Evolutionary conservation across 73 alveolate genomes (phyloP).

Genomic region (Stentor roeselii): DNA sequence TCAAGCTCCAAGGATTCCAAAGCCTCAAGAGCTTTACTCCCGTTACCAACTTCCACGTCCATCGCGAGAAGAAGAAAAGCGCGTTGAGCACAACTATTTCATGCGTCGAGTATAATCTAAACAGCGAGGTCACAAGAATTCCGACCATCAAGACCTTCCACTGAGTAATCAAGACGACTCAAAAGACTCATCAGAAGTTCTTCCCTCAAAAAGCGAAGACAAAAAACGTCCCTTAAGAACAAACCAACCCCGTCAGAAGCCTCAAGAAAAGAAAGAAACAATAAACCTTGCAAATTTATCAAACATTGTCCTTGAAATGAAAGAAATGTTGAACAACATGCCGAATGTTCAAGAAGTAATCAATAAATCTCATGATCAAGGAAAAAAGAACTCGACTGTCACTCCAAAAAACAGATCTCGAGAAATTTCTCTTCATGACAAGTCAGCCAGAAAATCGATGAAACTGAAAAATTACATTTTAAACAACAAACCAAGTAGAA

Average conservation of each 20-base stretch:
- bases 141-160: background rate
- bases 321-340: slow-evolving; percentile 16
- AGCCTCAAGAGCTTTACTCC: background rate
- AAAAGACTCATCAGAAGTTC: background rate
- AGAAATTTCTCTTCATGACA: background rate
- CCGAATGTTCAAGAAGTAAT: background rate
- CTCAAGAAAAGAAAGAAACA: background rate
- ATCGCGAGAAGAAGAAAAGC: background rate
- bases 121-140: background rate
- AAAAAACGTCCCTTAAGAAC: background rate
- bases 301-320: slow-evolving; percentile 15
- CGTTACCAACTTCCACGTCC: background rate
- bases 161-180: background rate
- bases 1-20: slow-evolving; percentile 22
- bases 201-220: background rate
- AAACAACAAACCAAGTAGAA: background rate
- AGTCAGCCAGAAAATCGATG: background rate
- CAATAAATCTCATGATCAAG: background rate
- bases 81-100: background rate
- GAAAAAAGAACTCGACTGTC: background rate
- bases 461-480: background rate
- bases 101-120: background rate
- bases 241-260: background rate
- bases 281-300: background rate
- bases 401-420: background rate